A percentile compares a stretch with the other conserved stretches of the same genome.
phyloP scores from a whole-genome alignment of 2,329 filamentous ascomycete species.

The Fusarium ambrosium region DNA sequence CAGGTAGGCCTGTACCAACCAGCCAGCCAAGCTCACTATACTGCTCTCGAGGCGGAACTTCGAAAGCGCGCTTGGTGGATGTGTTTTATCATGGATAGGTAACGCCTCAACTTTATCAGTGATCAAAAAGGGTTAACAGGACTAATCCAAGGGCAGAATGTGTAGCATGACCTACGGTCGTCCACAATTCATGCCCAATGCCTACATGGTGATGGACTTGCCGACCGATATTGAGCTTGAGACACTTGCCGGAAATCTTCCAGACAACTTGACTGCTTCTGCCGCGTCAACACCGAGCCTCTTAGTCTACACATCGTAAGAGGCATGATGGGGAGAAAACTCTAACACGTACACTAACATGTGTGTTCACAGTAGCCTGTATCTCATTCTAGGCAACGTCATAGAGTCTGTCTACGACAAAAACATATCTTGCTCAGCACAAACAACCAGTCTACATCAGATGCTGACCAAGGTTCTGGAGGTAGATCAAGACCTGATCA shows the following conservation, averaged over 20 bases:
- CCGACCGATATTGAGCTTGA: neutral
- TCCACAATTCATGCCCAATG: neutral
- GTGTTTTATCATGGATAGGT: neutral
- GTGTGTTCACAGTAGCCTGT: neutral
- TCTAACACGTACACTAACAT: neutral
- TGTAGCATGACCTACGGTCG: neutral
- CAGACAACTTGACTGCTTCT: neutral
- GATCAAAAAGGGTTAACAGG: neutral
- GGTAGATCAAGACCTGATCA: neutral
- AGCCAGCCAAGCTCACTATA: neutral
- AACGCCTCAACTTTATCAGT: rapidly evolving
- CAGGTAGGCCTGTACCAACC: neutral
- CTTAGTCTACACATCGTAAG: neutral
- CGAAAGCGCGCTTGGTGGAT: neutral
- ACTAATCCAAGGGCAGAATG: neutral
- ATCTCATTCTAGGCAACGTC: neutral
- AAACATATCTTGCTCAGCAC: neutral
- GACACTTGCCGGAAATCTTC: neutral
- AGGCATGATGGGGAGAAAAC: neutral
- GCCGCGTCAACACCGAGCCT: neutral
- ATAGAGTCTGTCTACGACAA: neutral
- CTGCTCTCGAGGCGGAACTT: neutral
- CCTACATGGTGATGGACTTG: neutral
- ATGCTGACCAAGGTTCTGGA: neutral
- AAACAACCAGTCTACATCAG: neutral